These are phyloP conservation scores for Mortierella polycephala DNA, from an alignment of 371 early-diverging fungal species.

Conservation along the genomic window DNA sequence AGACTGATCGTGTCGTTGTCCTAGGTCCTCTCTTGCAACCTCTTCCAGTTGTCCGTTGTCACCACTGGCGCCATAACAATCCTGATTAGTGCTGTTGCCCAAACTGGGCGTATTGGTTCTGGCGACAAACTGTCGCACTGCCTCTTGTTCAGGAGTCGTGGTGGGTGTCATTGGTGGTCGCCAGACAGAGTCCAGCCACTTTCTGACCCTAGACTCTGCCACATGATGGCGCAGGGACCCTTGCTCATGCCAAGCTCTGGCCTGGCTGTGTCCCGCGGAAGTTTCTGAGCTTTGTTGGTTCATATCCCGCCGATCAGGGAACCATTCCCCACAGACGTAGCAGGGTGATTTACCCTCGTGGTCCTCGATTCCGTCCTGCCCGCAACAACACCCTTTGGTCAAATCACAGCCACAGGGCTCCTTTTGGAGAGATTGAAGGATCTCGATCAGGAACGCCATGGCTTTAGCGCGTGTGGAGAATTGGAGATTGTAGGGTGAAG, in stretches of 20 bases:
- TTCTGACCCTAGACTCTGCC: slow-evolving; percentile 49
- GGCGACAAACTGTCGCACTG: slow-evolving; percentile 32
- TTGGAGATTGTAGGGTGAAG: no score
- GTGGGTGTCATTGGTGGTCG: slow-evolving; percentile 46
- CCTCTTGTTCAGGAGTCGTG: slow-evolving; percentile 40
- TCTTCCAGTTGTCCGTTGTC: no score
- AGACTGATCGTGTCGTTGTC: no score
- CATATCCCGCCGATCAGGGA: slow-evolving; percentile 24
- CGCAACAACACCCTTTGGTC: slow-evolving; percentile 41
- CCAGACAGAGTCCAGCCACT: slow-evolving; percentile 49
- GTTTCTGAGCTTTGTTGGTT: no score
- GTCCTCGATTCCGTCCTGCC: slow-evolving; percentile 47
- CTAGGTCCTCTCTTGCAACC: no score
- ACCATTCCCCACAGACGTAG: slow-evolving; percentile 55
- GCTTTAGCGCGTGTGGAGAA: slow-evolving; percentile 54
- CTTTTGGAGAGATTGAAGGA: slow-evolving; percentile 46
- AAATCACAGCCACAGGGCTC: slow-evolving; percentile 52
- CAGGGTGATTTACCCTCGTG: slow-evolving; percentile 49
- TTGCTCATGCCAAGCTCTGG: slow-evolving; percentile 49
- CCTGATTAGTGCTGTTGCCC: background rate
- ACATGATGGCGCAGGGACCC: slow-evolving; percentile 53
- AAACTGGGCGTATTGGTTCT: no score
- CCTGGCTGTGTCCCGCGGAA: no score
- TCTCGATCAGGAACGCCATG: slow-evolving; percentile 48
- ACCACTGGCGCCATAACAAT: background rate